Conservation (phyloP, 768 basidiomycete genomes). For the Leccinum variicolor region DNA sequence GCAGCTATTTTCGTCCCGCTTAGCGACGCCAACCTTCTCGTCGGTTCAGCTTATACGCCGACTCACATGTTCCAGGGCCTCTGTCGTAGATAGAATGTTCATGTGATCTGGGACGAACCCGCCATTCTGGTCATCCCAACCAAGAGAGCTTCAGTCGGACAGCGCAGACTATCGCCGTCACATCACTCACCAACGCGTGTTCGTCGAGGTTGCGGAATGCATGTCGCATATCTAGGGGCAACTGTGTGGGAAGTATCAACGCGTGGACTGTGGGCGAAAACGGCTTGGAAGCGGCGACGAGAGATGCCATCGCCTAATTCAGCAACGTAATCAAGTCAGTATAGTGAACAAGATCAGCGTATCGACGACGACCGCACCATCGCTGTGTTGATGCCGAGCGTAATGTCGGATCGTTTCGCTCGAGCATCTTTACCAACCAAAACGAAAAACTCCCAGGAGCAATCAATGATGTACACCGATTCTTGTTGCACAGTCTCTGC, state of each 20-base stretch:
- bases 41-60: background rate
- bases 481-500: constrained; percentile 36
- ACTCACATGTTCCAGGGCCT: constrained; percentile 59
- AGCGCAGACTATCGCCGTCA: background rate
- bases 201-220: constrained; percentile 73
- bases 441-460: constrained; percentile 77
- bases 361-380: constrained; percentile 38
- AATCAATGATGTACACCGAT: constrained; percentile 67
- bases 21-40: background rate
- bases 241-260: constrained; percentile 66
- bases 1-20: constrained; percentile 41
- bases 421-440: constrained; percentile 68
- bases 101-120: constrained; percentile 67
- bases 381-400: constrained; percentile 55
- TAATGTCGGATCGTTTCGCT: constrained; percentile 55
- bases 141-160: background rate
- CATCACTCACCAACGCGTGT: constrained; percentile 46
- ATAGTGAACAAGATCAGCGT: background rate
- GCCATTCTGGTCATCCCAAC: constrained; percentile 39
- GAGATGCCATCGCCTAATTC: constrained; percentile 50
- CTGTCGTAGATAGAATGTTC: constrained; percentile 60
- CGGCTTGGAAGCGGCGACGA: constrained; percentile 53
- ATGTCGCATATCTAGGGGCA: constrained; percentile 68
- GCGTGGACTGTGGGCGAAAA: constrained; percentile 74
- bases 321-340: background rate